Evolutionary conservation across 176 grass and related monocot species (phyloP), one percentile per base, ranked within the genome.

Genomic region (Oryza australiensis): DNA sequence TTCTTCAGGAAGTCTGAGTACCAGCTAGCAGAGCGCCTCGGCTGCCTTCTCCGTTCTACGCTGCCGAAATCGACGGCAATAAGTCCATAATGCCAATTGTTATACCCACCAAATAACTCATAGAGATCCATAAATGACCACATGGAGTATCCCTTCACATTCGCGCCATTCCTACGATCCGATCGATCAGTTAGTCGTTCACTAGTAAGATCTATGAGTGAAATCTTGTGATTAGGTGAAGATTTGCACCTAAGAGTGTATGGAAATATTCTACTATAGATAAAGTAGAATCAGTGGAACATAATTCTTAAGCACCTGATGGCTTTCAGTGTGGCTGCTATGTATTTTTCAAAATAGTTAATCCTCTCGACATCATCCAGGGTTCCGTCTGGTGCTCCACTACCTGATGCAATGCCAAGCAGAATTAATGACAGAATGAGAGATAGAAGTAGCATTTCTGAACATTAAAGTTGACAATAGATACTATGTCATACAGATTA

Each of bases 81-180:
- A 23, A 91, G 34, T 24, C 88, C 88, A 29, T 73, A 94, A 22
- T 34, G 35, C 1, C 4, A 3, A 1, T 73, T 40, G 60, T 84
- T 82, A 40, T 84, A 89, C 3, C 88, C 92, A 1, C 30, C 22
- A 12, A 94, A 76, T 20, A 80, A 49, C 64, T 94, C 86, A 24
- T 84, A 91, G 8, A 87, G 59, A 68, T 94, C 92, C 57, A 94
- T 27, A 13, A 94, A 89, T 12, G 92, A 88, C 92, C 92, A 89
- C 22, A 82, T 60, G 16, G 76, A 94, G 32, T 89, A 91, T 64
- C 88, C 92, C 59, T 49, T 81, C 20, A 89, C 71, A 64, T 94
- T 85, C 7, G 26, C 51, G 27, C 88, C 92, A 22, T 82, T 86
- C 75, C 86, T 94, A n/a, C 40, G 29, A 49, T 29, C 46, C 42